These are phyloP conservation scores for Podosphaera leucotricha DNA, from an alignment of 2,329 filamentous ascomycete genomes.

Conservation along the genomic window DNA sequence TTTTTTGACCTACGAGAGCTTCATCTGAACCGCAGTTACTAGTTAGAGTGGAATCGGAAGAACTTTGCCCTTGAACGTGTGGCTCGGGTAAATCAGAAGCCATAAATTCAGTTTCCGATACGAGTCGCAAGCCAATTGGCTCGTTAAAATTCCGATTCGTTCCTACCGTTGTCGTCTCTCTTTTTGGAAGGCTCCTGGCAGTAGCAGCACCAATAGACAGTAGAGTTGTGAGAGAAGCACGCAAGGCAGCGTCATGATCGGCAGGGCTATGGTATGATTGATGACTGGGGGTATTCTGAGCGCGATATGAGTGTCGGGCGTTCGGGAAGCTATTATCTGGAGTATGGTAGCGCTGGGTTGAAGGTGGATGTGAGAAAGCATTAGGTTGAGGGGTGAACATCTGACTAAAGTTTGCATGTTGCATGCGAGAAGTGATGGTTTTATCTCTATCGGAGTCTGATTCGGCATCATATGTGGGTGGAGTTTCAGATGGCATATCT, in stretches of 20 bases:
- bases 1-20: constrained; percentile 21
- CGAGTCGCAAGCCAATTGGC: constrained; percentile 30
- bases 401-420: constrained; percentile 20
- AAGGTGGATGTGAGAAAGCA: constrained; percentile 68
- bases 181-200: constrained; percentile 57
- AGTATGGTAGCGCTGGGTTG: constrained; percentile 8
- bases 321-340: not conserved
- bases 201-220: constrained; percentile 88
- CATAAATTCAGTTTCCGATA: constrained; percentile 36
- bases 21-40: constrained; percentile 9
- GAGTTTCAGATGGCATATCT: constrained; percentile 2
- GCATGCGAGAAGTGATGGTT: constrained; percentile 58
- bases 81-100: constrained; percentile 13
- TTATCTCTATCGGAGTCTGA: constrained; percentile 40
- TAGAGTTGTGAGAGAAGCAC: constrained; percentile 81
- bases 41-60: constrained; percentile 8
- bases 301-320: not conserved
- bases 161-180: constrained; percentile 13
- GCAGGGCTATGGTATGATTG: constrained; percentile 41
- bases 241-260: constrained; percentile 79
- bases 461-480: constrained; percentile 8
- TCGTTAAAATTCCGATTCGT: constrained; percentile 6
- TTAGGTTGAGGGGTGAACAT: constrained; percentile 74
- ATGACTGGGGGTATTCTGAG: constrained; percentile 18
- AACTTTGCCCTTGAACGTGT: constrained; percentile 11